Evolutionary conservation across 129 eudicot genomes (phyloP).

Genomic region (Tagetes patula): DNA sequence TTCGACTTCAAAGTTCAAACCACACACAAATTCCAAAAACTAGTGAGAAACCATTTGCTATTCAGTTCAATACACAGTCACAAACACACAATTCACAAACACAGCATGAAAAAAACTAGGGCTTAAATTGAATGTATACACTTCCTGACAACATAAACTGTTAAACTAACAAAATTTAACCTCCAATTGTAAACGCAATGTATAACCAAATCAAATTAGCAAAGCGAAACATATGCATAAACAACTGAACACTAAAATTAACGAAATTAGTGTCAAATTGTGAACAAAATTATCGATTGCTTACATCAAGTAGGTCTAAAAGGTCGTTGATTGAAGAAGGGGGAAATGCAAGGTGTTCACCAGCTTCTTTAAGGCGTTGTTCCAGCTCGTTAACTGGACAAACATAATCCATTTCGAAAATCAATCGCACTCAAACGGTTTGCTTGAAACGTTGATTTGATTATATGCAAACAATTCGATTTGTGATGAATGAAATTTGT

Average conservation of each 20-base stretch:
- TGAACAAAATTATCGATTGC: neutral
- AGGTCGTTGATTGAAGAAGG: constrained; percentile 35
- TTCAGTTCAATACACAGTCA: neutral
- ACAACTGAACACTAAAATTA: neutral
- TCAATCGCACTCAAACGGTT: neutral
- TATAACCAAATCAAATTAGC: no score
- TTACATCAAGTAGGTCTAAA: constrained; percentile 46
- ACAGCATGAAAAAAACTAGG: neutral
- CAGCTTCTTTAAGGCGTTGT: constrained; percentile 38
- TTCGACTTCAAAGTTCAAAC: neutral
- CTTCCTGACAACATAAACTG: no score
- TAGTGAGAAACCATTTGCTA: neutral
- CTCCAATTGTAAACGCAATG: no score
- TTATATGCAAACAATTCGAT: neutral
- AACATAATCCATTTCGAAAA: constrained; percentile 20
- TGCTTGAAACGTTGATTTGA: neutral
- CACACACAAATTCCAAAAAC: neutral
- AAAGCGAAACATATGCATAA: no score
- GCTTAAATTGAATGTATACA: neutral
- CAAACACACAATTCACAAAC: neutral
- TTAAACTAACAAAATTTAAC: no score
- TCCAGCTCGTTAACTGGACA: constrained; percentile 28
- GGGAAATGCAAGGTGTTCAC: constrained; percentile 34
- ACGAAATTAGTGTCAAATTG: neutral
- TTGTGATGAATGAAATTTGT: neutral